Percentiles rank a stretch among this genome's conserved stretches.
Evolutionary conservation across 179 eudicot species (phyloP).

Genomic region (Silene coronaria): DNA sequence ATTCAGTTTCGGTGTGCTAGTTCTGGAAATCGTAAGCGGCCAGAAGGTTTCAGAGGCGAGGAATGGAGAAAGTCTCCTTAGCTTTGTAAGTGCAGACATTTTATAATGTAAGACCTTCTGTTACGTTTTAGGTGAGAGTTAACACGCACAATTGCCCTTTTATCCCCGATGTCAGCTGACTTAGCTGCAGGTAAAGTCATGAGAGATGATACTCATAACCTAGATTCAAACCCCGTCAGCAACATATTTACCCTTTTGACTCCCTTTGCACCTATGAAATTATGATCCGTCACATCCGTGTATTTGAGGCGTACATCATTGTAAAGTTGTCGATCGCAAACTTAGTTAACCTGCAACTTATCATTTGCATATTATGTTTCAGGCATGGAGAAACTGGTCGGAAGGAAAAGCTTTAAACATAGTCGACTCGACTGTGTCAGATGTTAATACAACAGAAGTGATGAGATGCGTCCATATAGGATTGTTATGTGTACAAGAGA

Average conservation of each 20-base stretch:
- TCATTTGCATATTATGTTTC: not conserved
- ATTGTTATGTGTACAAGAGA: constrained; percentile 20
- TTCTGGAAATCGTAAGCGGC: constrained; percentile 29
- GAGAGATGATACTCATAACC: too few species aligned
- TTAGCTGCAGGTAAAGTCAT: too few species aligned
- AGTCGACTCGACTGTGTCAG: constrained; percentile 22
- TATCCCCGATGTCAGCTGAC: too few species aligned
- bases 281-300: too few species aligned
- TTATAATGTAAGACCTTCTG: too few species aligned
- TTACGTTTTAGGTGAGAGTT: too few species aligned
- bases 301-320: not conserved
- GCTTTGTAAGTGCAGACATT: constrained; percentile 17
- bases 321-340: constrained; percentile 30
- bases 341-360: not conserved
- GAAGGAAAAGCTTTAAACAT: constrained; percentile 27
- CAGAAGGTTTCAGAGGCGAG: not conserved
- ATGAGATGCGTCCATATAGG: constrained; percentile 8
- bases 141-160: too few species aligned
- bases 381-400: constrained; percentile 38
- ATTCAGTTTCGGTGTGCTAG: constrained; percentile 28
- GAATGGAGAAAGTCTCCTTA: constrained; percentile 20
- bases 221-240: too few species aligned
- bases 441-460: not conserved
- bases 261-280: too few species aligned
- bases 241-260: too few species aligned